Percentiles rank a stretch among this genome's conserved stretches.
Evolutionary conservation across 2,329 filamentous ascomycete genomes (phyloP).

Genomic region (Gyromitra esculenta): DNA sequence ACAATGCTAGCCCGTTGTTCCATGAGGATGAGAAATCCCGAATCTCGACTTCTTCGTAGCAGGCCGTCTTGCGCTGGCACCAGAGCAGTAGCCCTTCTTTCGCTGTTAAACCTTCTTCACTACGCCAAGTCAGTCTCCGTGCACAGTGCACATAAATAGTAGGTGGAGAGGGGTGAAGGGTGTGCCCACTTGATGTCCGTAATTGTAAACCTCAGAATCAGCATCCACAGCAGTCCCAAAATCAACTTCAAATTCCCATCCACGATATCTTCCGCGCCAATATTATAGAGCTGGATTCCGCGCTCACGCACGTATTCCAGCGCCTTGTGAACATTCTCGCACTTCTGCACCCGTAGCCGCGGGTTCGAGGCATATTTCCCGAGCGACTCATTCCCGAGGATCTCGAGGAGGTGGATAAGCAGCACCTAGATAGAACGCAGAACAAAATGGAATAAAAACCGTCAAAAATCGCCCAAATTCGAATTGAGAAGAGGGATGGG

Average conservation of each 20-base stretch:
- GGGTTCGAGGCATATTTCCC: slow-evolving; percentile 96
- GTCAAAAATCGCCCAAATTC: slow-evolving; percentile 3
- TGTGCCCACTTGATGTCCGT: slow-evolving; percentile 81
- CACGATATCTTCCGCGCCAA: slow-evolving; percentile 96
- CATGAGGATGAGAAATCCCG: slow-evolving; percentile 94
- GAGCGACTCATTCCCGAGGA: slow-evolving; percentile 91
- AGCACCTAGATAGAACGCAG: slow-evolving; percentile 74
- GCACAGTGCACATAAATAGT: neutral
- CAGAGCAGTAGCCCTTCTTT: slow-evolving; percentile 94
- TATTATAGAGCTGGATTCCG: slow-evolving; percentile 97
- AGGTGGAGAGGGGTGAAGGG: neutral
- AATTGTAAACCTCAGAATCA: slow-evolving; percentile 97
- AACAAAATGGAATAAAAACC: neutral
- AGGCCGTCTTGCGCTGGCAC: slow-evolving; percentile 98
- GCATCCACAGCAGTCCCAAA: slow-evolving; percentile 94
- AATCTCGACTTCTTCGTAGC: slow-evolving; percentile 96
- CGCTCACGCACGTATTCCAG: slow-evolving; percentile 91
- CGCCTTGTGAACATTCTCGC: slow-evolving; percentile 97
- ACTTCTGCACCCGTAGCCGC: slow-evolving; percentile 93
- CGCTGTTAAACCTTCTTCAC: slow-evolving; percentile 92
- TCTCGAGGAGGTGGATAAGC: slow-evolving; percentile 96
- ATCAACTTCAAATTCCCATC: slow-evolving; percentile 99
- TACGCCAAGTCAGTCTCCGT: slow-evolving; percentile 34
- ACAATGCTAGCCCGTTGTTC: slow-evolving; percentile 94
- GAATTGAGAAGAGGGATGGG: slow-evolving; percentile 13